Evolutionary conservation across 192 early-diverging fungal species (phyloP).

Genomic region (Backusella macrospora): DNA sequence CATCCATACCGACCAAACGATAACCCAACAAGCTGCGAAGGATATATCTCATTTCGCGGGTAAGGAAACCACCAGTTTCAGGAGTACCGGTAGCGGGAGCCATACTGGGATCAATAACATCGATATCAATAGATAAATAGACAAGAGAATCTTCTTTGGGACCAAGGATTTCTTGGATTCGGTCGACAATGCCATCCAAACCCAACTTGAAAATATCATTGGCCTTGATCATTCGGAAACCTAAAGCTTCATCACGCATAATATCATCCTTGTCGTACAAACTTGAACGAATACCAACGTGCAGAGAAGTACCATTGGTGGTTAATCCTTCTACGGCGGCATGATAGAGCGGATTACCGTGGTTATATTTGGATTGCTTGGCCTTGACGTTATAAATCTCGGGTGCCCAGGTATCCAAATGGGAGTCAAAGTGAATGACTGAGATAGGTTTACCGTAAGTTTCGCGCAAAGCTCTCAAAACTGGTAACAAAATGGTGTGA

Average conservation of each 20-base stretch:
- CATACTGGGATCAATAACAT: conserved; percentile 46
- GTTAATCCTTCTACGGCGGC: conserved; percentile 44
- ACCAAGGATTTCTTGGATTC: conserved; percentile 39
- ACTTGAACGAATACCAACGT: conserved; percentile 45
- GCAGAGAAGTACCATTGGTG: conserved; percentile 43
- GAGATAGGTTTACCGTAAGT: conserved; percentile 29
- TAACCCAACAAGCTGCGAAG: conserved; percentile 42
- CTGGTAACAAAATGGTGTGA: conserved; percentile 37
- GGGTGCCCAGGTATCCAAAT: conserved; percentile 39
- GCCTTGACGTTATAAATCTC: conserved; percentile 37
- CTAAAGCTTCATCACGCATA: conserved; percentile 40
- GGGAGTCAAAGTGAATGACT: conserved; percentile 43
- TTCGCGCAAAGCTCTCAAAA: conserved; percentile 30
- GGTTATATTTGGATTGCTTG: conserved; percentile 35
- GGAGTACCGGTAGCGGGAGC: conserved; percentile 45
- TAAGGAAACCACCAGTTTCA: conserved; percentile 45
- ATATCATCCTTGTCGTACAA: conserved; percentile 45
- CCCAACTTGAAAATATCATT: conserved; percentile 49
- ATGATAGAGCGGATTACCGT: conserved; percentile 47
- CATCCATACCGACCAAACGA: conserved; percentile 46
- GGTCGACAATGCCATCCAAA: conserved; percentile 42
- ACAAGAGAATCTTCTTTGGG: conserved; percentile 33
- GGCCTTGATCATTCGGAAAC: conserved; percentile 46
- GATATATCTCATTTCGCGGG: conserved; percentile 42
- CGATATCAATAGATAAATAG: conserved; percentile 48